Base-by-base conservation (phyloP, 805 yeast species). In the Priceomyces castillae region DNA sequence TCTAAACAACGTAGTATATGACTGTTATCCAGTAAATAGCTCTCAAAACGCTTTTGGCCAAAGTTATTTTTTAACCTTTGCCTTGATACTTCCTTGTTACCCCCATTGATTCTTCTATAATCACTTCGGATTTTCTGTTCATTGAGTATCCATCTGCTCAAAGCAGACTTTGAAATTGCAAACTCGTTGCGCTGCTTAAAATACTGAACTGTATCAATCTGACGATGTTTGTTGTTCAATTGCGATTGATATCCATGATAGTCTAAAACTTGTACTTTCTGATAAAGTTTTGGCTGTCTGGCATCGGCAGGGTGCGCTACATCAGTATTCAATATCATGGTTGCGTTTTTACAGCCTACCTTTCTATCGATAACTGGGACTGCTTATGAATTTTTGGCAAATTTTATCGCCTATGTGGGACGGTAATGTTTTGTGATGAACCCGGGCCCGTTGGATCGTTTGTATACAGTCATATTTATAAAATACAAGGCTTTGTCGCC, bases 171-270 rank as follows among this genome's bases (percentile, higher is more conserved):
- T 14, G 54, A 44, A 16, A 46, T 39, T 23, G 46, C 50, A 47
- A 42, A 53, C 16, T 43, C 41, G 16, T 41, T 37, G 30, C 40
- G 34, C 5, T 40, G 19, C 11, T 23, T 38, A 30, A 54, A 56
- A 40, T 49, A 46, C 31, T 42, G 44, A 19, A 56, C 42, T 1
- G 65, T 56, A 15, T 52, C 50, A 4, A 48, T 33, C 26, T 52
- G 56, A 18, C 50, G 50, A 42, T 61, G 62, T 10, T 34, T 43
- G 7, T 56, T 55, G 35, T 58, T 47, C 6, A 40, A n/a, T 2
- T 34, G 33, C 2, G 52, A 37, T 30, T 53, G 56, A 35, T 49
- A 50, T 28, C 44, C 48, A 41, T 58, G 59, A 41, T 56, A 59
- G 39, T 52, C 49, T 12, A 58, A n/a, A 16, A 51, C 49, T 33